Evolutionary conservation across 495 filamentous ascomycete species (phyloP), one percentile per base, ranked within the genome.

Genomic region (Evernia prunastri): DNA sequence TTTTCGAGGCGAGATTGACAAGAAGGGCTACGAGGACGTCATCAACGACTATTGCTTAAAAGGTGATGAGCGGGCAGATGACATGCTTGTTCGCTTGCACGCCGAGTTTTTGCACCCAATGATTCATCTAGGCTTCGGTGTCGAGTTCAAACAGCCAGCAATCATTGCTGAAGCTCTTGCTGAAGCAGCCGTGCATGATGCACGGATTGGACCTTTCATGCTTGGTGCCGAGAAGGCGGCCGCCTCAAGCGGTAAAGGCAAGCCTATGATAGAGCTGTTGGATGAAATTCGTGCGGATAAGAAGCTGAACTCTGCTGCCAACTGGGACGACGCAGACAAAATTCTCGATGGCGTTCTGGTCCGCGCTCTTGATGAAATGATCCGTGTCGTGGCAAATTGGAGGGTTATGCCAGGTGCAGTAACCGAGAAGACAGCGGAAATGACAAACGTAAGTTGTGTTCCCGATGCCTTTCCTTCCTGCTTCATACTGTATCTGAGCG

Each of bases 121-220:
- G 10, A 96, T 96, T 67, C 90, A 96, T 67, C 80, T 96, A 15
- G 89, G 90, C 45, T 94, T 89, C 70, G 91, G 87, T 3, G 67
- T 96, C 23, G 90, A 96, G 67, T 95, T 90, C 75, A 67, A 81
- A 2, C 89, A 93, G 69, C 89, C 89, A 6, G 89, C 88, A 43
- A 85, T 96, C 47, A 79, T 96, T 23, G 89, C 91, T 3, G 86
- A 94, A 79, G 92, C 76, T 4, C 79, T 96, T 9, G 89, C 92
- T 4, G 85, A 93, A 76, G 77, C 88, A 12, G 84, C 87, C 5
- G 81, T 89, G 10, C 86, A 90, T 67, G 74, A 77, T 0, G 69
- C 78, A 45, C 81, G 80, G 71, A 71, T 87, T 0, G 74, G 37
- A 20, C 60, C 58, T 17, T 80, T 84, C 59, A 74, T 94, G 29